phyloP scores from a whole-genome alignment of 495 filamentous ascomycete genomes.

The Tricharina praecox region DNA sequence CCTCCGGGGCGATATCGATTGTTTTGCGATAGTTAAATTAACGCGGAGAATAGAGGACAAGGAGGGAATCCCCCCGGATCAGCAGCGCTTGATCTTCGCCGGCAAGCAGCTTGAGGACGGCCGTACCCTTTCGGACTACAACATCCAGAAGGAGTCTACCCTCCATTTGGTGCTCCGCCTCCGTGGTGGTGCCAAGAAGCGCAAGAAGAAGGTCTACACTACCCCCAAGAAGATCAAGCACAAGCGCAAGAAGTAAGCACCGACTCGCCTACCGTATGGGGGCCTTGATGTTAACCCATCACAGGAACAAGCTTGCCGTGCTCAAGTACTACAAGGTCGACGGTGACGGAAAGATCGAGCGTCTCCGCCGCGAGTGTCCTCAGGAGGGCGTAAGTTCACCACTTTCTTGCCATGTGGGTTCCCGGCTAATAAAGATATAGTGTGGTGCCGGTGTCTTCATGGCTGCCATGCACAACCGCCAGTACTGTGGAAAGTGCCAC shows the following conservation, averaged over 20 bases:
- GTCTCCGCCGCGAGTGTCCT: constrained; percentile 92
- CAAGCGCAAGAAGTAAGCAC: constrained; percentile 69
- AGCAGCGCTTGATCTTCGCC: constrained; percentile 99
- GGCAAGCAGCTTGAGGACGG: constrained; percentile 99
- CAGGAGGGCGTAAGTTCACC: constrained; percentile 56
- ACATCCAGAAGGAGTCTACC: constrained; percentile 99
- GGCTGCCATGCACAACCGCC: constrained; percentile 98
- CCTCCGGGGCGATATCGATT: neutral
- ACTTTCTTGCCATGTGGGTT: neutral
- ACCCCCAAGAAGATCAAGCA: constrained; percentile 99
- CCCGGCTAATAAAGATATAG: constrained; percentile 32
- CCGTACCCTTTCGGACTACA: constrained; percentile 98
- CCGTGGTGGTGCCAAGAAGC: constrained; percentile 95
- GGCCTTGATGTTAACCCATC: neutral
- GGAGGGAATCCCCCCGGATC: constrained; percentile 99
- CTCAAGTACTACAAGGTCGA: constrained; percentile 99
- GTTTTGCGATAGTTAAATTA: no score
- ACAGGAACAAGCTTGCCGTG: constrained; percentile 93
- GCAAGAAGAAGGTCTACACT: constrained; percentile 99
- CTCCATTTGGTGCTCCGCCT: constrained; percentile 97
- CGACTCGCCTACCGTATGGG: neutral
- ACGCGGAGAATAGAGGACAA: constrained; percentile 54
- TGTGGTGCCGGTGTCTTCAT: constrained; percentile 99
- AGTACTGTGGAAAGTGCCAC: constrained; percentile 99
- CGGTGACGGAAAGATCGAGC: constrained; percentile 98